These are phyloP conservation scores for Botryotinia convoluta DNA, from an alignment of 2,329 filamentous ascomycete species.

Conservation along the genomic window DNA sequence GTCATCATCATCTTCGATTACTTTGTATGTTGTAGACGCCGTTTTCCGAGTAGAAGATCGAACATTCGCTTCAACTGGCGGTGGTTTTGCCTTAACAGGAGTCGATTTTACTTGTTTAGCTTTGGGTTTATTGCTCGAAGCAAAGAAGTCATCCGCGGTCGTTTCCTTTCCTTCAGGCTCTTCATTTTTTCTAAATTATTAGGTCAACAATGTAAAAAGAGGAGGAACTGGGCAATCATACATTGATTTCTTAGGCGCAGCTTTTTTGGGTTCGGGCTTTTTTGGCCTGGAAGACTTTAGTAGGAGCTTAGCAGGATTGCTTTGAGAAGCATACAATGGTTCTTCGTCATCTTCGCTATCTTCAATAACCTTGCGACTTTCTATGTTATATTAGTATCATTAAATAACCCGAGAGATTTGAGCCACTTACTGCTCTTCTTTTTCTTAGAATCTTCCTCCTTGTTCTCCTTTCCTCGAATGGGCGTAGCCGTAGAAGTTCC, in stretches of 20 bases:
- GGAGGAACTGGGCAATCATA: slow-evolving; percentile 38
- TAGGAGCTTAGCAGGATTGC: slow-evolving; percentile 15
- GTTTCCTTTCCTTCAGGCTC: slow-evolving; percentile 38
- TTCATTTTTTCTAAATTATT: slow-evolving; percentile 33
- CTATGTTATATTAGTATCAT: slow-evolving; percentile 35
- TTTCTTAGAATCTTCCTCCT: slow-evolving; percentile 38
- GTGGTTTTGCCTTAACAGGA: slow-evolving; percentile 28
- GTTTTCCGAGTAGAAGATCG: slow-evolving; percentile 36
- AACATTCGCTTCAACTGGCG: slow-evolving; percentile 26
- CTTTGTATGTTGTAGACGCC: slow-evolving; percentile 28
- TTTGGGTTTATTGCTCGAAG: slow-evolving; percentile 36
- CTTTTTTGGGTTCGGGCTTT: slow-evolving; percentile 54
- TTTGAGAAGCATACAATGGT: slow-evolving; percentile 36
- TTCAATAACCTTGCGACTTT: slow-evolving; percentile 68
- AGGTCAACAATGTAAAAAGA: background rate
- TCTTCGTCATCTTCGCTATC: slow-evolving; percentile 76
- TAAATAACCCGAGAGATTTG: background rate
- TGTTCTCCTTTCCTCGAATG: slow-evolving; percentile 43
- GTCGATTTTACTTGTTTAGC: slow-evolving; percentile 32
- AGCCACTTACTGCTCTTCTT: slow-evolving; percentile 34
- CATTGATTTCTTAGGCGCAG: slow-evolving; percentile 55
- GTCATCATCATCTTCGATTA: slow-evolving; percentile 47
- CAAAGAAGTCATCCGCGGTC: slow-evolving; percentile 39
- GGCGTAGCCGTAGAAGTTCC: slow-evolving; percentile 49
- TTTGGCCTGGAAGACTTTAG: slow-evolving; percentile 39